A percentile compares a stretch with the other conserved stretches of the same genome.
phyloP scores from a whole-genome alignment of 1,139 yeast genomes.

The Williopsis jadinii region DNA sequence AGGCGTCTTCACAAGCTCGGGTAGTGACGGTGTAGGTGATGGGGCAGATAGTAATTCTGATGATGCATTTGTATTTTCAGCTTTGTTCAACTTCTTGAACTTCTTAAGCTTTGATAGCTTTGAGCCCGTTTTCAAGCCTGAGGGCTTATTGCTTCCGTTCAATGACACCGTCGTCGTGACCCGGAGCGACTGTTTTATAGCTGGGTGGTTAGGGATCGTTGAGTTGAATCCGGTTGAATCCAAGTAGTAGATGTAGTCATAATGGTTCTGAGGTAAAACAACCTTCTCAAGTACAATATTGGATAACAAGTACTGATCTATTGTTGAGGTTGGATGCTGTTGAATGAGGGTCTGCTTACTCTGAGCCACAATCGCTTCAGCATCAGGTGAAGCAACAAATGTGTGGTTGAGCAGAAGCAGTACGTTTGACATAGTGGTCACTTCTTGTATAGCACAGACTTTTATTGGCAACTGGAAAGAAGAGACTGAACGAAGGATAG shows the following conservation, averaged over 20 bases:
- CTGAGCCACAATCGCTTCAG: conserved; percentile 13
- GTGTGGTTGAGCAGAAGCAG: conserved; percentile 19
- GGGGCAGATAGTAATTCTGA: background rate
- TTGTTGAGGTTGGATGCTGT: conserved; percentile 7
- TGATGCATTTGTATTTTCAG: no score
- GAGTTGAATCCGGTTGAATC: conserved; percentile 16
- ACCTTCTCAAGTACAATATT: conserved; percentile 20
- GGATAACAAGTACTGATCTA: conserved; percentile 21
- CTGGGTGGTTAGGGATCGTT: conserved; percentile 18
- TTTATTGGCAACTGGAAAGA: no score
- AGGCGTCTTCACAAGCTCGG: conserved; percentile 17
- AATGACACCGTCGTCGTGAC: conserved; percentile 2
- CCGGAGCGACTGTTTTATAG: conserved; percentile 12
- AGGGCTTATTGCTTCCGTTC: background rate
- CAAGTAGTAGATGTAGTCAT: conserved; percentile 20
- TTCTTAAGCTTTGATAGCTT: conserved; percentile 21
- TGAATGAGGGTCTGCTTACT: conserved; percentile 13
- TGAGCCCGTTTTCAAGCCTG: conserved; percentile 13
- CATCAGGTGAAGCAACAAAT: conserved; percentile 19
- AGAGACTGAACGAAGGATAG: no score
- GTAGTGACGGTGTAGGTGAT: conserved; percentile 14
- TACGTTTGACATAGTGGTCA: conserved; percentile 14
- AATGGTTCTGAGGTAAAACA: conserved; percentile 12
- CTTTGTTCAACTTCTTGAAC: conserved; percentile 17
- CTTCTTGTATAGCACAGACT: no score